Evolutionary conservation across 2,329 filamentous ascomycete species (phyloP).

Genomic region (Cercospora sp.): DNA sequence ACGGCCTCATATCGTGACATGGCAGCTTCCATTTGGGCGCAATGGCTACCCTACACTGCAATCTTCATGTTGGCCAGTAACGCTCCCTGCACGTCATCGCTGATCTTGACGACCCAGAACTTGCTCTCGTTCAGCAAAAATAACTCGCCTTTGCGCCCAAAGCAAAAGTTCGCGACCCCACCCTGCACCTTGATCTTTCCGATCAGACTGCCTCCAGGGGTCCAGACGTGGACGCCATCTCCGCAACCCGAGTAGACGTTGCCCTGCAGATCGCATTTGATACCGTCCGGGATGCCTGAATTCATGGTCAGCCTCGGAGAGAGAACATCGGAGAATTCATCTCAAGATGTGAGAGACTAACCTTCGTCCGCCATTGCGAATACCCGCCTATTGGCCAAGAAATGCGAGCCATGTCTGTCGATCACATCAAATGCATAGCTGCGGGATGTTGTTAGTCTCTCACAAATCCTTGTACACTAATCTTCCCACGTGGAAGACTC

Average conservation of each 20-base stretch:
- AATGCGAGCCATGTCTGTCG: slow-evolving; percentile 29
- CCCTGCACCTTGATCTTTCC: slow-evolving; percentile 58
- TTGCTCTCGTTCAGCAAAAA: slow-evolving; percentile 33
- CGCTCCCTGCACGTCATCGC: slow-evolving; percentile 28
- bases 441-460: not conserved
- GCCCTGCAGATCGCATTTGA: slow-evolving; percentile 55
- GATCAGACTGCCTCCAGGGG: slow-evolving; percentile 52
- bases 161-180: slow-evolving; percentile 39
- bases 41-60: slow-evolving; percentile 15
- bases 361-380: slow-evolving; percentile 36
- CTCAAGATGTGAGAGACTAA: not conserved
- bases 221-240: slow-evolving; percentile 59
- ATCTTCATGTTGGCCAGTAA: slow-evolving; percentile 35
- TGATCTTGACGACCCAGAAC: slow-evolving; percentile 32
- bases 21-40: not conserved
- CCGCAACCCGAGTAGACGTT: slow-evolving; percentile 59
- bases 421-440: slow-evolving; percentile 38
- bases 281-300: slow-evolving; percentile 60
- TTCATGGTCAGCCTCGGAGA: too few relatives aligned
- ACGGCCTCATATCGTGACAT: not conserved
- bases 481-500: slow-evolving; percentile 31
- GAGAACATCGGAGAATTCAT: not conserved
- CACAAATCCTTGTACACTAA: not conserved
- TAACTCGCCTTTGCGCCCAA: slow-evolving; percentile 32
- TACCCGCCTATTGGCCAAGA: slow-evolving; percentile 32